A percentile compares a stretch with the other conserved stretches of the same genome.
phyloP scores from a whole-genome alignment of 306 rosid genomes.

The Senna siamea region DNA sequence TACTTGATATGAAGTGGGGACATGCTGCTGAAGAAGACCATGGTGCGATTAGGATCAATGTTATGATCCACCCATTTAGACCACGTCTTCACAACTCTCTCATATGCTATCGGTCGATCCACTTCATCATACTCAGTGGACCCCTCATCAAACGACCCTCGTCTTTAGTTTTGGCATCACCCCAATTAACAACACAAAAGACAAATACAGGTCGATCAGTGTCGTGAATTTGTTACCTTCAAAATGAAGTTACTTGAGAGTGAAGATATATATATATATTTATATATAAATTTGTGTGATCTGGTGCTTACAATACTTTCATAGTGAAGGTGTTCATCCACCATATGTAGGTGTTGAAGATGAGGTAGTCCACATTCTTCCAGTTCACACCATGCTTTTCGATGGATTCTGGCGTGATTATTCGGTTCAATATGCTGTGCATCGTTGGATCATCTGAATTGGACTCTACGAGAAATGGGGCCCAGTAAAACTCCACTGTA shows the following conservation, averaged over 20 bases:
- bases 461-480: slow-evolving; percentile 94
- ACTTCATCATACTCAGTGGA: slow-evolving; percentile 77
- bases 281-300: neutral
- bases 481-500: slow-evolving; percentile 92
- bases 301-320: slow-evolving; percentile 84
- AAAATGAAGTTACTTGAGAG: neutral
- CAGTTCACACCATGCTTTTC: slow-evolving; percentile 80
- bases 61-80: slow-evolving; percentile 78
- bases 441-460: slow-evolving; percentile 88
- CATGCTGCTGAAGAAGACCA: slow-evolving; percentile 82
- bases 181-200: no score
- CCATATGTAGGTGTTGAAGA: slow-evolving; percentile 97
- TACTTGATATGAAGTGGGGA: slow-evolving; percentile 98
- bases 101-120: slow-evolving; percentile 65
- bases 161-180: slow-evolving; percentile 48
- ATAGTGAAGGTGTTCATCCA: slow-evolving; percentile 88
- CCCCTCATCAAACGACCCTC: slow-evolving; percentile 86
- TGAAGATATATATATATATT: neutral
- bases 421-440: slow-evolving; percentile 87
- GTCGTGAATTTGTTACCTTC: no score
- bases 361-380: slow-evolving; percentile 77
- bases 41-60: slow-evolving; percentile 77
- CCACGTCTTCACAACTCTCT: slow-evolving; percentile 79
- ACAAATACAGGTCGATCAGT: no score
- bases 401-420: slow-evolving; percentile 88